Base-by-base conservation (phyloP, 768 basidiomycete genomes). In the Russula emetica region DNA sequence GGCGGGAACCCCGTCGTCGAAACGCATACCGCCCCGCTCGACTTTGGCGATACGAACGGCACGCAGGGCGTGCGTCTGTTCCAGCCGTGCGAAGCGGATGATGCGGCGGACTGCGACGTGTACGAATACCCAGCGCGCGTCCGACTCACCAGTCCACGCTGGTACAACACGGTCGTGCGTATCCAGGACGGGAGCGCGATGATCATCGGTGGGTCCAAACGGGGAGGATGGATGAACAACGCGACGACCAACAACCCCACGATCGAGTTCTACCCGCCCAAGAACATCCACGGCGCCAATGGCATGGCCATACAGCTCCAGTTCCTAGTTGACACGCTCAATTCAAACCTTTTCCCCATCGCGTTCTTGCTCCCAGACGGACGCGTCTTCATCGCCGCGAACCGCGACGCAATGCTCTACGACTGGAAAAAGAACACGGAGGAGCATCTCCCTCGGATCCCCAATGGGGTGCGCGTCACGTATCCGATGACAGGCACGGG, bases 221-320 rank as follows among this genome's bases (percentile, higher is more conserved):
- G 85, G 71, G 90, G 90, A 9, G 91, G 90, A 11, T 92, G 90
- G 89, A 91, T 91, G 66, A 92, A 92, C 71, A 92, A 92, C 61
- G 80, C 77, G 28, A 89, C 88, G 3, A 82, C 83, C 63, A 89
- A 91, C 76, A 92, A 92, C 70, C 90, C 90, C 3, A 91, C 88
- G 0, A 74, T 89, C 66, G 89, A 92, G 73, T 94, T 83, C 74
- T 94, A 80, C 72, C 92, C 92, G 34, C 87, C 92, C 1, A 93
- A 94, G 72, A 77, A 78, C 59, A 83, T 91, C 54, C 79, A 85
- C 63, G 82, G 80, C 18, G 85, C 82, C 3, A 82, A 85, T 49
- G 90, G 91, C 52, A 68, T 88, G 67, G 86, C 88, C 2, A 81
- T 91, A 45, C 70, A 74, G n/a, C 67, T 87, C 22, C 78, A 77